A percentile compares a stretch with the other conserved stretches of the same genome.
These are phyloP conservation scores for Saxophila tyrrhenica DNA, from an alignment of 495 filamentous ascomycete species.

Conservation along the genomic window DNA sequence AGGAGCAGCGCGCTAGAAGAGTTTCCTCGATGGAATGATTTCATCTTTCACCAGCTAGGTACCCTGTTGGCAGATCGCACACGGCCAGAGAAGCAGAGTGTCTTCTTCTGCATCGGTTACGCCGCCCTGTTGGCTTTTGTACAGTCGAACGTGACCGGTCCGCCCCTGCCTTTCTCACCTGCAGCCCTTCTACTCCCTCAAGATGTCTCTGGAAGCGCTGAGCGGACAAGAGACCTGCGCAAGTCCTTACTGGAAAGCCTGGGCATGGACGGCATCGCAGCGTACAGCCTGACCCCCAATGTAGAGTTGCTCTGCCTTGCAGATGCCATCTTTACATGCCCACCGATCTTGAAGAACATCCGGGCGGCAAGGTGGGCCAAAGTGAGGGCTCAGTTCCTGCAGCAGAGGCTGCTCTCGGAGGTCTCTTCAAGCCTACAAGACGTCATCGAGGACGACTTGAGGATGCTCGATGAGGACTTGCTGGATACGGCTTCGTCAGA, in stretches of 20 bases:
- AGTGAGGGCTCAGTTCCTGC: conserved; percentile 66
- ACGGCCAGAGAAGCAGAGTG: conserved; percentile 19
- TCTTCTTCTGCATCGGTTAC: conserved; percentile 49
- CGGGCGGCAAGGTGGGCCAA: conserved; percentile 32
- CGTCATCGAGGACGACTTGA: conserved; percentile 43
- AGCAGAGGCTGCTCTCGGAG: conserved; percentile 79
- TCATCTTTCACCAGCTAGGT: conserved; percentile 28
- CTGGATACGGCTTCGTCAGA: conserved; percentile 22
- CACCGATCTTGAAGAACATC: conserved; percentile 34
- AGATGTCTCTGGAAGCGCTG: conserved; percentile 12
- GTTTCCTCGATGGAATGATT: conserved; percentile 29
- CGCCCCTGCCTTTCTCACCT: conserved; percentile 50
- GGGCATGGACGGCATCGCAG: conserved; percentile 71
- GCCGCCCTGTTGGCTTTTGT: conserved; percentile 74
- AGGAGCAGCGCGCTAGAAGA: conserved; percentile 12
- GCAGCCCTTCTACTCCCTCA: conserved; percentile 45
- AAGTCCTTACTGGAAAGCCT: conserved; percentile 50
- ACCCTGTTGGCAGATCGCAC: conserved; percentile 24
- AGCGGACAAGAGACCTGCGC: conserved; percentile 30
- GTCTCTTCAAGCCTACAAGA: conserved; percentile 54
- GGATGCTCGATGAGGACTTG: conserved; percentile 26
- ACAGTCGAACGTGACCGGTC: conserved; percentile 86
- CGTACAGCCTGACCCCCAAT: conserved; percentile 72
- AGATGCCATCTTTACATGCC: conserved; percentile 50
- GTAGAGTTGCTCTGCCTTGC: conserved; percentile 74